Conservation (phyloP, 163 green algal species). For the Scenedesmus sp. region DNA sequence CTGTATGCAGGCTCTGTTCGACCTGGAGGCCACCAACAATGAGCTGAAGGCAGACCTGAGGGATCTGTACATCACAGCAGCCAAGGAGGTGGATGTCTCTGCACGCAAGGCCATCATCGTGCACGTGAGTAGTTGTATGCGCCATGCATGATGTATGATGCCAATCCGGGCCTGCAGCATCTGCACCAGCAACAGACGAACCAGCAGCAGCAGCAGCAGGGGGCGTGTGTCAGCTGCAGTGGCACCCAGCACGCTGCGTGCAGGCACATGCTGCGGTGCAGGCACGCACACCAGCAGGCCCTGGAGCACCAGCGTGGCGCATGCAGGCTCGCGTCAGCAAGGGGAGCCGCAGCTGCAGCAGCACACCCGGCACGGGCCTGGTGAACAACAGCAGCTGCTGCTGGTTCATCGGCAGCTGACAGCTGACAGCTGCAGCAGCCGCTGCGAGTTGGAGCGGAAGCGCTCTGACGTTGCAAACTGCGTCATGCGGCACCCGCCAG, state of each 20-base stretch:
- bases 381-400: not conserved
- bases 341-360: not conserved
- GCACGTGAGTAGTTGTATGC: slow-evolving; percentile 72
- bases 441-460: not conserved
- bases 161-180: not conserved
- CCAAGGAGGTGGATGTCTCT: slow-evolving; percentile 95
- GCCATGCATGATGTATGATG: not conserved
- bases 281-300: not conserved
- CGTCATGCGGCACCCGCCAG: too few relatives aligned
- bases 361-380: too few relatives aligned
- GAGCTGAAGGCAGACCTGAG: slow-evolving; percentile 99
- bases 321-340: not conserved
- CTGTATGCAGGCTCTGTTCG: slow-evolving; percentile 96
- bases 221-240: not conserved
- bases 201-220: not conserved
- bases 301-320: not conserved
- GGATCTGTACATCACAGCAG: slow-evolving; percentile 98
- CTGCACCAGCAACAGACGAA: not conserved
- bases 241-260: not conserved
- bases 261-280: not conserved
- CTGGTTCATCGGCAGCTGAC: not conserved
- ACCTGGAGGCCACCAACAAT: slow-evolving; percentile 98
- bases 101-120: slow-evolving; percentile 98
- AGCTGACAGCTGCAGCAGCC: not conserved
- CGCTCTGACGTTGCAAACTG: too few relatives aligned